Evolutionary conservation across 2,329 filamentous ascomycete genomes (phyloP).

Genomic region (Botryotinia convoluta): DNA sequence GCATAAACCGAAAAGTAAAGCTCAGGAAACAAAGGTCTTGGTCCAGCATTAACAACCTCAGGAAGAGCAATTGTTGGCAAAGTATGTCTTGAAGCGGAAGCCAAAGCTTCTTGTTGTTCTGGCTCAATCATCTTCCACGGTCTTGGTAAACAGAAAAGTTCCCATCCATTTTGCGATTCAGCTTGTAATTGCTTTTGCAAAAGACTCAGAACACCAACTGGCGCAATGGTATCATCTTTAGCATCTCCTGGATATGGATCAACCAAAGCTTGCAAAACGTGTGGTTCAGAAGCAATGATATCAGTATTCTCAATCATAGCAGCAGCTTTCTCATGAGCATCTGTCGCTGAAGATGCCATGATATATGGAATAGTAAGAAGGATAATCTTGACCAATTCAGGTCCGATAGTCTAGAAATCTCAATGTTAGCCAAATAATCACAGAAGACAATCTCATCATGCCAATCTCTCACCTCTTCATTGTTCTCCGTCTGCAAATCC

Average conservation of each 20-base stretch:
- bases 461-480: slow-evolving; percentile 72
- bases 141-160: slow-evolving; percentile 65
- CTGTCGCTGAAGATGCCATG: slow-evolving; percentile 68
- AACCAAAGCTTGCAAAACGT: slow-evolving; percentile 79
- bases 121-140: slow-evolving; percentile 64
- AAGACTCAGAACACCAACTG: slow-evolving; percentile 73
- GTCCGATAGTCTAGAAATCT: slow-evolving; percentile 56
- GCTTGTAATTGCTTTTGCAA: slow-evolving; percentile 81
- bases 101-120: slow-evolving; percentile 59
- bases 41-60: slow-evolving; percentile 69
- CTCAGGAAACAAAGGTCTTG: slow-evolving; percentile 81
- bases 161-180: slow-evolving; percentile 74
- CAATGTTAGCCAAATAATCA: slow-evolving; percentile 19
- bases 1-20: slow-evolving; percentile 91
- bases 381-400: slow-evolving; percentile 95
- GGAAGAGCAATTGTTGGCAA: slow-evolving; percentile 78
- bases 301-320: slow-evolving; percentile 90
- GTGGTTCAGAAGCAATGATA: slow-evolving; percentile 85
- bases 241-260: slow-evolving; percentile 74
- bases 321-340: slow-evolving; percentile 69
- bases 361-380: slow-evolving; percentile 90
- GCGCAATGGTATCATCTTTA: slow-evolving; percentile 58
- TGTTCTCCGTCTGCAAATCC: slow-evolving; percentile 87
- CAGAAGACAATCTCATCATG: slow-evolving; percentile 27
- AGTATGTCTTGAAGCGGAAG: slow-evolving; percentile 65